Conservation (phyloP, 306 rosid species). For the Bauhinia variegata region DNA sequence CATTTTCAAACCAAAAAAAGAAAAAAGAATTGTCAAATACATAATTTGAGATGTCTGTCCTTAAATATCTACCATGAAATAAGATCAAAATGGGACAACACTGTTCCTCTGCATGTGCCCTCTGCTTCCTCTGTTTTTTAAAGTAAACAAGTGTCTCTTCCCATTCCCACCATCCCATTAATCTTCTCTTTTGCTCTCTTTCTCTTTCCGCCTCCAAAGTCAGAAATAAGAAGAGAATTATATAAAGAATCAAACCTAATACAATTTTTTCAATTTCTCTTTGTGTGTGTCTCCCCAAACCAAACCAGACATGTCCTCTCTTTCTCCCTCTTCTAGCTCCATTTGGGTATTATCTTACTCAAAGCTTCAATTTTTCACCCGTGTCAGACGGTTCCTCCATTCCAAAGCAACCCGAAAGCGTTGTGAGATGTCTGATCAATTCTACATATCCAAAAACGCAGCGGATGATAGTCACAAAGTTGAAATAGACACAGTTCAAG, state of each 20-base stretch:
- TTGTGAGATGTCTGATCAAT: conserved; percentile 32
- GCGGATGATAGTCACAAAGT: conserved; percentile 26
- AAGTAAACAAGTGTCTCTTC: conserved; percentile 31
- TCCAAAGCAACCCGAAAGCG: conserved; percentile 65
- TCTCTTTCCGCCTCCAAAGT: conserved; percentile 41
- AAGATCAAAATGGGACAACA: conserved; percentile 32
- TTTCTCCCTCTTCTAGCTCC: conserved; percentile 50
- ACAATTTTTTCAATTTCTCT: conserved; percentile 36
- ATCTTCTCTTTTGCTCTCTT: conserved; percentile 55
- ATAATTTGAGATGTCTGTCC: too few species aligned
- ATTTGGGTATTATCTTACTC: conserved; percentile 63
- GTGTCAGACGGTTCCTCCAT: conserved; percentile 65
- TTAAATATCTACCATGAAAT: too few species aligned
- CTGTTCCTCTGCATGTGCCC: conserved; percentile 57
- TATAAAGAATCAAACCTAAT: conserved; percentile 36
- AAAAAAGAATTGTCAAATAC: too few species aligned
- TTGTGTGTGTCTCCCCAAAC: conserved; percentile 35
- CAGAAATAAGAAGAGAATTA: conserved; percentile 27
- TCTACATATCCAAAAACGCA: conserved; percentile 31
- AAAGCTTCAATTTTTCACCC: conserved; percentile 70
- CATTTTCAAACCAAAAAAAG: too few species aligned
- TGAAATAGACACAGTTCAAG: conserved; percentile 21
- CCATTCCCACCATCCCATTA: conserved; percentile 21
- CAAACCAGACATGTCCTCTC: conserved; percentile 52
- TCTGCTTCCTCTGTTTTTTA: conserved; percentile 45